A percentile compares a stretch with the other conserved stretches of the same genome.
These are phyloP conservation scores for Linnemannia schmuckeri DNA, from an alignment of 192 early-diverging fungal genomes.

Conservation along the genomic window DNA sequence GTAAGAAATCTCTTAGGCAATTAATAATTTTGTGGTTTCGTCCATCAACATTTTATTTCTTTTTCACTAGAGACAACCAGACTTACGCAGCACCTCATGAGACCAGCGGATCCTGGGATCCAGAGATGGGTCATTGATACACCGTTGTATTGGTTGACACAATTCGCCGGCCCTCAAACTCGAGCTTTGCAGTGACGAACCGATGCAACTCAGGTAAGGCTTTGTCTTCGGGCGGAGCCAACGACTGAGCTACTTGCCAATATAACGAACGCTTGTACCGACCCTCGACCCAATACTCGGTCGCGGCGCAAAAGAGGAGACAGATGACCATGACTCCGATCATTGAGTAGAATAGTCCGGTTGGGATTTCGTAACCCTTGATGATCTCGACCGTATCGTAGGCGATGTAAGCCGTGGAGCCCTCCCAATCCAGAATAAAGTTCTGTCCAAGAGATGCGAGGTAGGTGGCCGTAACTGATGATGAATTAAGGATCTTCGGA, in stretches of 20 bases:
- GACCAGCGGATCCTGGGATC: no score
- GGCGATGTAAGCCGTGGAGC: not conserved
- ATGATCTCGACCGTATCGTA: slow-evolving; percentile 11
- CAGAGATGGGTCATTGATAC: not conserved
- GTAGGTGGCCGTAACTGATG: not conserved
- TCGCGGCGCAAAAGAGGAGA: not conserved
- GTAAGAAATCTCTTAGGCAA: no score
- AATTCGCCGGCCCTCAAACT: not conserved
- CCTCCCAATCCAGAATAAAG: slow-evolving; percentile 12
- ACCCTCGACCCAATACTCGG: slow-evolving; percentile 4
- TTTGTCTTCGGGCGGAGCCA: not conserved
- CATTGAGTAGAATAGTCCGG: not conserved
- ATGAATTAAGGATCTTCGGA: not conserved
- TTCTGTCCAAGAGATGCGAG: slow-evolving; percentile 30
- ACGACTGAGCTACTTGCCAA: not conserved
- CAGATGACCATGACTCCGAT: not conserved
- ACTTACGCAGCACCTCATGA: no score
- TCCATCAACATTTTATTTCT: no score
- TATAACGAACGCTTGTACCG: slow-evolving; percentile 23
- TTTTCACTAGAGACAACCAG: no score
- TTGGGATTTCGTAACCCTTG: slow-evolving; percentile 16
- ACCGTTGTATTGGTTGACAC: not conserved
- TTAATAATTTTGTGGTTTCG: no score
- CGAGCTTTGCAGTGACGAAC: not conserved
- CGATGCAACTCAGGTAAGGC: not conserved